A percentile compares a stretch with the other conserved stretches of the same genome.
Evolutionary conservation across 148 eudicot genomes (phyloP).

Genomic region (Nepenthes gracilis): DNA sequence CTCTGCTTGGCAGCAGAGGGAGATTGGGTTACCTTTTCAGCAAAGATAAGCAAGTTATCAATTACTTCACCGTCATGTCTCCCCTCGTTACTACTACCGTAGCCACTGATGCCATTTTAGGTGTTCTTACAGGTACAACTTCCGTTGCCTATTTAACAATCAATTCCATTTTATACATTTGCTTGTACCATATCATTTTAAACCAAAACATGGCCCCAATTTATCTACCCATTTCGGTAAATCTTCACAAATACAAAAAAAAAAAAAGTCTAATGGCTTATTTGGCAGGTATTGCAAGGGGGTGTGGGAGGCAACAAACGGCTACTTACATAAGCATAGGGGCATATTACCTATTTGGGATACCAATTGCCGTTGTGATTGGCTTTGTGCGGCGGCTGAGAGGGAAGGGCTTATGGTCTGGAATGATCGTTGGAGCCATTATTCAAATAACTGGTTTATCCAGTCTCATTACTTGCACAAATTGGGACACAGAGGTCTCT

Average conservation of each 20-base stretch:
- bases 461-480: conserved; percentile 13
- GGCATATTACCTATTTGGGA: conserved; percentile 35
- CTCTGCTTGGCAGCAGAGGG: conserved; percentile 9
- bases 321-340: conserved; percentile 31
- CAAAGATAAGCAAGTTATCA: conserved; percentile 18
- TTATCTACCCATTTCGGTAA: background rate
- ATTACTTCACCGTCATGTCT: conserved; percentile 23
- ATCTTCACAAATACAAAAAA: too few relatives aligned
- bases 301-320: conserved; percentile 35
- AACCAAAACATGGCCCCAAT: background rate
- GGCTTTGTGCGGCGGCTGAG: conserved; percentile 15
- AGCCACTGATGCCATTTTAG: conserved; percentile 19
- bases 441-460: conserved; percentile 18
- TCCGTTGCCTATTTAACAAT: background rate
- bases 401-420: conserved; percentile 33
- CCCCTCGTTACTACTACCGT: conserved; percentile 20
- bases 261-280: background rate
- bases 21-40: conserved; percentile 22
- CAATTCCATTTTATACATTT: background rate
- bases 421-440: conserved; percentile 18
- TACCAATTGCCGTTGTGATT: conserved; percentile 13
- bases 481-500: conserved; percentile 37
- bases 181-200: too few relatives aligned
- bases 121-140: conserved; percentile 23
- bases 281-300: conserved; percentile 30